Evolutionary conservation across 805 yeast species (phyloP).

Genomic region (Candida namnaoensis): DNA sequence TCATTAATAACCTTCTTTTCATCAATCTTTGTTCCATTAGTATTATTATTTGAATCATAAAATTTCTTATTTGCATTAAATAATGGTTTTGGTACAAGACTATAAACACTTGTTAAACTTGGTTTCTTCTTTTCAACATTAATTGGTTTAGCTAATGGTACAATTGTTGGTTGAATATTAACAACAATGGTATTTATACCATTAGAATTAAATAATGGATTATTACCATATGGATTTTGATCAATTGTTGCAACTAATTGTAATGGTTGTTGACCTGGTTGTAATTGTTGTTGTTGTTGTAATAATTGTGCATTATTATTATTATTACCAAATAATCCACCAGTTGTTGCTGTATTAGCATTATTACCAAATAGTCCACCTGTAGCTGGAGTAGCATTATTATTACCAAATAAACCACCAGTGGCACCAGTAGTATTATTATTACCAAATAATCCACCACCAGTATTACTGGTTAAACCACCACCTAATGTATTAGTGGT

Average conservation of each 20-base stretch:
- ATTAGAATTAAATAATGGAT: conserved; percentile 48
- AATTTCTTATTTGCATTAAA: conserved; percentile 22
- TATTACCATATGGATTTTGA: conserved; percentile 72
- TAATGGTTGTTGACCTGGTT: conserved; percentile 11
- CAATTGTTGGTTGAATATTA: conserved; percentile 25
- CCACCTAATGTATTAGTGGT: conserved; percentile 8
- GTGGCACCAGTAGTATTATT: conserved; percentile 15
- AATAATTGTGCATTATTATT: no score
- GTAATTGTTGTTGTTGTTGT: conserved; percentile 10
- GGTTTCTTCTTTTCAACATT: conserved; percentile 46
- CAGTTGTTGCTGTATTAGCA: conserved; percentile 21
- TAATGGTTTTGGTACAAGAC: conserved; percentile 56
- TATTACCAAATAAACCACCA: conserved; percentile 19
- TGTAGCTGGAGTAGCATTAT: conserved; percentile 2
- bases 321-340: conserved; percentile 34
- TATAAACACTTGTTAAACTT: conserved; percentile 51
- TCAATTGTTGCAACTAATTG: conserved; percentile 23
- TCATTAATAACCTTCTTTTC: no score
- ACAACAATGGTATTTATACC: conserved; percentile 26
- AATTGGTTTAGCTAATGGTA: conserved; percentile 40
- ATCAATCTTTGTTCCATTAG: no score
- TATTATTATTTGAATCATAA: conserved; percentile 1
- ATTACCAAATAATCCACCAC: conserved; percentile 32
- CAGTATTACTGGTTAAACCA: conserved; percentile 9
- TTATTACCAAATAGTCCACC: conserved; percentile 33